Percentiles rank a stretch among this genome's conserved stretches.
These are phyloP conservation scores for Pseudocercospora crystallina DNA, from an alignment of 2,329 filamentous ascomycete species.

Conservation along the genomic window DNA sequence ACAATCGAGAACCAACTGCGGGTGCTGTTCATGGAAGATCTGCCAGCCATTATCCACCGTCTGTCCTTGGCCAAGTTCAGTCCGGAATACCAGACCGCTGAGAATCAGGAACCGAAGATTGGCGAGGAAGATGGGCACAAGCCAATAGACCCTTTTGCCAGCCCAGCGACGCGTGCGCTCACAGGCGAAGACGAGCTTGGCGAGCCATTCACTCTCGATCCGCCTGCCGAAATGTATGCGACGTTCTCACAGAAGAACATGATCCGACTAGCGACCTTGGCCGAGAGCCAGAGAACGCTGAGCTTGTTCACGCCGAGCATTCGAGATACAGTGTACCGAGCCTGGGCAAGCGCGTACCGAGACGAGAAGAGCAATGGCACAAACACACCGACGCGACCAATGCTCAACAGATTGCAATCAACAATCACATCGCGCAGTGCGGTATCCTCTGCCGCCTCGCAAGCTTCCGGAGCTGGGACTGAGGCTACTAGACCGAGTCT, in stretches of 20 bases:
- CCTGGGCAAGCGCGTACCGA: constrained; percentile 81
- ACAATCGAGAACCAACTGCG: constrained; percentile 93
- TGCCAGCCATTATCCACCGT: constrained; percentile 93
- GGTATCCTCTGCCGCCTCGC: constrained; percentile 48
- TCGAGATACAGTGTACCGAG: constrained; percentile 83
- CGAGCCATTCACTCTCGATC: constrained; percentile 74
- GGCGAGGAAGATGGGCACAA: constrained; percentile 38
- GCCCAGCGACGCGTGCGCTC: constrained; percentile 61
- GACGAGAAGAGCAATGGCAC: constrained; percentile 52
- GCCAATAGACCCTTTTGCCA: constrained; percentile 37
- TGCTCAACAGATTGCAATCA: constrained; percentile 49
- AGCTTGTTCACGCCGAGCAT: constrained; percentile 92
- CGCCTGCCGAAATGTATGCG: constrained; percentile 77
- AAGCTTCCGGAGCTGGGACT: constrained; percentile 66
- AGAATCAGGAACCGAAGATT: constrained; percentile 52
- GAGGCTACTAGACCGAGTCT: constrained; percentile 69
- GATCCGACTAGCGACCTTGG: constrained; percentile 75
- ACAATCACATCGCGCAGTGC: constrained; percentile 58
- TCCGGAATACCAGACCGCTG: constrained; percentile 74
- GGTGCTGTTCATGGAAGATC: constrained; percentile 94
- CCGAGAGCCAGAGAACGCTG: constrained; percentile 83
- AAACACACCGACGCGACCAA: constrained; percentile 42
- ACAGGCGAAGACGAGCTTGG: constrained; percentile 69
- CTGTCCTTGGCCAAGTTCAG: constrained; percentile 87
- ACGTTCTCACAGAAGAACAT: constrained; percentile 96